phyloP scores from a whole-genome alignment of 2,329 filamentous ascomycete genomes.

The Trichoderma endophyticum region DNA sequence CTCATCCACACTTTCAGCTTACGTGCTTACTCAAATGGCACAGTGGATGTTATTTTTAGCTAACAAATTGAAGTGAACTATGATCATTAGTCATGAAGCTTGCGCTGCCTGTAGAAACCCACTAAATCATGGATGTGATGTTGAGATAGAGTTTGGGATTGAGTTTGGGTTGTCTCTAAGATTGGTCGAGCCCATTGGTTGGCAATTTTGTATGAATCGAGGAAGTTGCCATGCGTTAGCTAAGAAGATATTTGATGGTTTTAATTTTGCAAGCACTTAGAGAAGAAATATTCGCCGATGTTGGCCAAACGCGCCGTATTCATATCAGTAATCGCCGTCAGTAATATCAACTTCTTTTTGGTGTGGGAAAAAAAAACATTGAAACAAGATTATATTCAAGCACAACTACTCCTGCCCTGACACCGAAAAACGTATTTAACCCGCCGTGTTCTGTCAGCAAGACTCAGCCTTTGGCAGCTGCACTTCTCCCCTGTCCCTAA shows the following conservation, averaged over 20 bases:
- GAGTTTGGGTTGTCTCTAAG: not conserved
- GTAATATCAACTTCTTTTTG: too few relatives aligned
- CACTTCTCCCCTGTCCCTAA: too few relatives aligned
- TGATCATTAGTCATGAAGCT: not conserved
- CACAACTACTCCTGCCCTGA: too few relatives aligned
- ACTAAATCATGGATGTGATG: not conserved
- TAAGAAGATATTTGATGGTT: too few relatives aligned
- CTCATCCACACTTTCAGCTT: not conserved
- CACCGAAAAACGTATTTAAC: too few relatives aligned
- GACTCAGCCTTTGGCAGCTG: too few relatives aligned
- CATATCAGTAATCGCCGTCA: too few relatives aligned
- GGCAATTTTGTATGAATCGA: not conserved
- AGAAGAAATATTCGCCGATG: not conserved
- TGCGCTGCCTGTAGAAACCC: not conserved
- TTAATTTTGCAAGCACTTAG: not conserved
- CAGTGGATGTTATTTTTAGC: not conserved
- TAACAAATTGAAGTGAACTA: not conserved
- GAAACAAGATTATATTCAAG: too few relatives aligned
- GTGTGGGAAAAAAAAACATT: too few relatives aligned
- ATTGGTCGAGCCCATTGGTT: not conserved
- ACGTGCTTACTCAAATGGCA: not conserved
- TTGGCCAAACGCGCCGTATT: too few relatives aligned
- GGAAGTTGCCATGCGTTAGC: too few relatives aligned
- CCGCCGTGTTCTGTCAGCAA: too few relatives aligned
- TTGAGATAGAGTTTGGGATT: not conserved